Evolutionary conservation across 352 stramenopile genomes (phyloP).

Genomic region (Pythium volutum): DNA sequence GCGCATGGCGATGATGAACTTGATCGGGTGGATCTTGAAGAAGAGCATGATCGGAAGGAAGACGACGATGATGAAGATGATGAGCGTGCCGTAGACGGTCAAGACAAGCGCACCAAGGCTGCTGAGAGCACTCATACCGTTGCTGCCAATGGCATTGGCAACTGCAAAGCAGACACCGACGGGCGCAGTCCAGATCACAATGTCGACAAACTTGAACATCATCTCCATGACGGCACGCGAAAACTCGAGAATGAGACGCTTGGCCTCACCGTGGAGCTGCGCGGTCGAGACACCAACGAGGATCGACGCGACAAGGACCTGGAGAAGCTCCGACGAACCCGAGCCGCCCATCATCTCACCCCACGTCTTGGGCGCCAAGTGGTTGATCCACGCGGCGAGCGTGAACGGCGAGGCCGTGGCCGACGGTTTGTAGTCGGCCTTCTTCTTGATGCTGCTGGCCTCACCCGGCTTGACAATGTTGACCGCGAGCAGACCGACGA

Average conservation of each 20-base stretch:
- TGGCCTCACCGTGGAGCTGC: conserved; percentile 30
- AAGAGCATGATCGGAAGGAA: conserved; percentile 38
- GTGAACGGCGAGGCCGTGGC: conserved; percentile 31
- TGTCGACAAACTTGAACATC: conserved; percentile 75
- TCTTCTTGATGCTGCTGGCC: conserved; percentile 31
- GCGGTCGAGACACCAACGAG: conserved; percentile 41
- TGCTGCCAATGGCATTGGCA: conserved; percentile 44
- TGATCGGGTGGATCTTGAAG: conserved; percentile 45
- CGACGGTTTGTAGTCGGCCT: conserved; percentile 35
- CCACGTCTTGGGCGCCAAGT: conserved; percentile 11
- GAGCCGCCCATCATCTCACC: conserved; percentile 15
- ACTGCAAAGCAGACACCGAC: conserved; percentile 59
- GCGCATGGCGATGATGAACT: conserved; percentile 44
- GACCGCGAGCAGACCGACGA: conserved; percentile 44
- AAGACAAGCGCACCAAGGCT: conserved; percentile 41
- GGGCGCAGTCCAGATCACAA: conserved; percentile 60
- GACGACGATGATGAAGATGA: conserved; percentile 47
- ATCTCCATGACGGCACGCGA: conserved; percentile 48
- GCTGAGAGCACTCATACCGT: conserved; percentile 38
- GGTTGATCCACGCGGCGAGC: conserved; percentile 28
- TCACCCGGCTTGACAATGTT: conserved; percentile 53
- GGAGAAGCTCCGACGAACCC: conserved; percentile 38
- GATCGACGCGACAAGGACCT: conserved; percentile 48
- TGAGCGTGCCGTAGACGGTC: conserved; percentile 44
- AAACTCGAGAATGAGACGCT: conserved; percentile 47